These are phyloP conservation scores for Lentinula novae-zelandiae DNA, from an alignment of 1,284 basidiomycete species.

Conservation along the genomic window DNA sequence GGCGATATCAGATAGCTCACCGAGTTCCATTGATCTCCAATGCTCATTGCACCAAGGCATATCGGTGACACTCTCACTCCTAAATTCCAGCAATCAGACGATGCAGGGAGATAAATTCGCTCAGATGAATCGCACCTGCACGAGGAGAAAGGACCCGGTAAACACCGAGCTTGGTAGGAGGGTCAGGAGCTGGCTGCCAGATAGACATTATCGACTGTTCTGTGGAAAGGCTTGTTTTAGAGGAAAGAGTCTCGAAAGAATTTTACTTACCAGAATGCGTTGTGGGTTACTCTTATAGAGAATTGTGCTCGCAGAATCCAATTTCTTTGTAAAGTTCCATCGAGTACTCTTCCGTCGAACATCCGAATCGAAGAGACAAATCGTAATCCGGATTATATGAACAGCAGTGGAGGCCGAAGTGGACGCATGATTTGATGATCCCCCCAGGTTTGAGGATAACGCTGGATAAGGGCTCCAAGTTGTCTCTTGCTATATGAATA, in stretches of 20 bases:
- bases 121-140: conserved; percentile 16
- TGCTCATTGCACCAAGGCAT: conserved; percentile 44
- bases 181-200: conserved; percentile 11
- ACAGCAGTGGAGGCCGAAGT: background rate
- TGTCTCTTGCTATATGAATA: no score
- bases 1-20: background rate
- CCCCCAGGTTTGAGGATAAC: no score
- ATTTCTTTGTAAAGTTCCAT: background rate
- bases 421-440: background rate
- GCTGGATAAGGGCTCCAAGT: no score
- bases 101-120: background rate
- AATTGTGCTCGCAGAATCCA: background rate
- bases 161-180: conserved; percentile 28
- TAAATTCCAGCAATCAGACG: background rate
- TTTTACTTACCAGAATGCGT: background rate
- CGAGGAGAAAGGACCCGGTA: conserved; percentile 38
- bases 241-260: background rate
- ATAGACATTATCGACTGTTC: conserved; percentile 4
- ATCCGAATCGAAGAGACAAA: background rate
- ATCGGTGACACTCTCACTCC: conserved; percentile 45
- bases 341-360: background rate
- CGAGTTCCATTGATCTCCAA: conserved; percentile 37
- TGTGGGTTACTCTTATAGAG: background rate
- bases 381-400: background rate
- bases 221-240: no score